A percentile compares a stretch with the other conserved stretches of the same genome.
These are phyloP conservation scores for Coleophoma eucalyptorum DNA, from an alignment of 2,329 filamentous ascomycete genomes.

Conservation along the genomic window DNA sequence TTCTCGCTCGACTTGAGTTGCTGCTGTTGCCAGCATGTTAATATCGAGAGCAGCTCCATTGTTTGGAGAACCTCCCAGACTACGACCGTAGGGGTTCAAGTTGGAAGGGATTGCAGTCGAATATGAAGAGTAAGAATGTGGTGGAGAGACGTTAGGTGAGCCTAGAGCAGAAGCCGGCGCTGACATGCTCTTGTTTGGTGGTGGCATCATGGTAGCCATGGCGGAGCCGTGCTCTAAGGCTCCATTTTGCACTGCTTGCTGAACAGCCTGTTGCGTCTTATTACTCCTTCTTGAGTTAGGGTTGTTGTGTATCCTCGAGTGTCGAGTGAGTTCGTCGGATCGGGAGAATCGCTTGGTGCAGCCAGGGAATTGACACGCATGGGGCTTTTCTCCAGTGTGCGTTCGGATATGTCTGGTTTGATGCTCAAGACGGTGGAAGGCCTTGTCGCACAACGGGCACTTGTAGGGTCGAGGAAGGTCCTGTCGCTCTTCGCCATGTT, in stretches of 20 bases:
- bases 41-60: conserved; percentile 41
- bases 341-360: conserved; percentile 97
- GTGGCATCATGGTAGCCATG: conserved; percentile 69
- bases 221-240: conserved; percentile 46
- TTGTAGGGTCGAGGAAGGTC: conserved; percentile 97
- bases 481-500: conserved; percentile 30
- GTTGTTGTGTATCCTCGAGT: conserved; percentile 98
- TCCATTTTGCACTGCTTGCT: conserved; percentile 42
- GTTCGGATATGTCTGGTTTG: conserved; percentile 90
- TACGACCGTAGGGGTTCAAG: conserved; percentile 46
- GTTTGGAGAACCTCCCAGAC: conserved; percentile 36
- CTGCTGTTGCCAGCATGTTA: conserved; percentile 56
- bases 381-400: conserved; percentile 97
- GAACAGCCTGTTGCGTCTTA: conserved; percentile 58
- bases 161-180: conserved; percentile 81
- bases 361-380: conserved; percentile 90
- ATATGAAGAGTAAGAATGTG: conserved; percentile 80
- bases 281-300: conserved; percentile 93
- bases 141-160: conserved; percentile 95
- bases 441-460: conserved; percentile 96
- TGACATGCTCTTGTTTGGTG: conserved; percentile 76
- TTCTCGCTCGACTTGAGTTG: conserved; percentile 60
- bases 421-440: conserved; percentile 96
- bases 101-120: conserved; percentile 40
- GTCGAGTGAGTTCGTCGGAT: conserved; percentile 92